Conservation (phyloP, 106 monocot species). For the Phalaenopsis aphrodite region DNA sequence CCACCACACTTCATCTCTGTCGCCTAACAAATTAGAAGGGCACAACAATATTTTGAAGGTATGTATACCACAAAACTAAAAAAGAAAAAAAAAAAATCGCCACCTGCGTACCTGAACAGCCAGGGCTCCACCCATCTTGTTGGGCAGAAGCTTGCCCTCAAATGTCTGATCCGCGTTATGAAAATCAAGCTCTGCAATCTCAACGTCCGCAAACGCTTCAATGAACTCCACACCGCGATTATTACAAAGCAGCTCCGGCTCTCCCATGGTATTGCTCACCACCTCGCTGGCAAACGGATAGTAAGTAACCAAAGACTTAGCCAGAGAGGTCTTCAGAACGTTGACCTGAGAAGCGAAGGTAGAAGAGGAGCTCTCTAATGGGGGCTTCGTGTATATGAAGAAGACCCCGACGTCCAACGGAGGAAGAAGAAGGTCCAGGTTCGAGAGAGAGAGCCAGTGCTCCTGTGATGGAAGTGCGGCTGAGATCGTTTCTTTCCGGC, state of each 20-base stretch:
- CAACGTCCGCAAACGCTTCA: conserved; percentile 43
- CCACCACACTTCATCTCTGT: conserved; percentile 71
- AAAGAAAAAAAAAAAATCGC: too few species aligned
- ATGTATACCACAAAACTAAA: too few species aligned
- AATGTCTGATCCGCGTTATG: conserved; percentile 43
- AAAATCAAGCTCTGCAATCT: conserved; percentile 35
- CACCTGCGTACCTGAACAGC: conserved; percentile 41
- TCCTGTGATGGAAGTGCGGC: conserved; percentile 61
- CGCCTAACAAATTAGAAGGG: conserved; percentile 17
- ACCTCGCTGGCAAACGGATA: conserved; percentile 72
- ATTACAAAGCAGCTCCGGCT: conserved; percentile 74
- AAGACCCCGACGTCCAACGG: conserved; percentile 65
- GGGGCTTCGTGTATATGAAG: conserved; percentile 48
- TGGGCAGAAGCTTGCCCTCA: conserved; percentile 49
- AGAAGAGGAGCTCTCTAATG: background rate
- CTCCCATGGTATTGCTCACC: conserved; percentile 36
- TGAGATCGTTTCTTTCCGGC: conserved; percentile 25
- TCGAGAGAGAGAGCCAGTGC: conserved; percentile 52
- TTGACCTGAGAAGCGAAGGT: conserved; percentile 10
- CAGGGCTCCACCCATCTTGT: conserved; percentile 45
- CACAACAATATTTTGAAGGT: too few species aligned
- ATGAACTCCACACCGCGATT: conserved; percentile 74
- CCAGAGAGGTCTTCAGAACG: conserved; percentile 46
- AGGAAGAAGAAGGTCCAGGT: conserved; percentile 76
- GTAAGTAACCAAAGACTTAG: conserved; percentile 44